A percentile compares a stretch with the other conserved stretches of the same genome.
Conservation (phyloP, 1,284 basidiomycete species). For the Sanghuangporus weigelae region DNA sequence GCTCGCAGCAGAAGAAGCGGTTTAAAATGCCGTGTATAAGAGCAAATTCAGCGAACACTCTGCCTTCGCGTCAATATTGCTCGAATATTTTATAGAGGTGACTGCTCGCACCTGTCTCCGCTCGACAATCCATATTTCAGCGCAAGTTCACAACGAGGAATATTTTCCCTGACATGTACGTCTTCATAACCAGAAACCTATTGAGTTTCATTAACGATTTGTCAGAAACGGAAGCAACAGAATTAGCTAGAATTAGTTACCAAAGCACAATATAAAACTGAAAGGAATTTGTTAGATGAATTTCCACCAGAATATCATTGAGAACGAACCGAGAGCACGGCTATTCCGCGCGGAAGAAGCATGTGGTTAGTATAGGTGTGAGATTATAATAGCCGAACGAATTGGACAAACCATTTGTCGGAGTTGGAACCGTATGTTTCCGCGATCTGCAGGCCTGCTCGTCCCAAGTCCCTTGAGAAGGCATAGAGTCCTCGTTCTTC, state of each 20-base stretch:
- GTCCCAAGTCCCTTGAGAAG: conserved; percentile 63
- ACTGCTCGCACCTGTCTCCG: conserved; percentile 49
- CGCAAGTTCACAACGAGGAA: conserved; percentile 57
- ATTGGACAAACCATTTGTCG: conserved; percentile 54
- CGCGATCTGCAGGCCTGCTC: conserved; percentile 57
- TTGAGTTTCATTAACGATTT: neutral
- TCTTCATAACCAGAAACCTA: conserved; percentile 61
- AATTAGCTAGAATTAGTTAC: neutral
- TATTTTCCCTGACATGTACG: conserved; percentile 54
- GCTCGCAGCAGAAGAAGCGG: conserved; percentile 57
- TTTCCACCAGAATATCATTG: too few species aligned
- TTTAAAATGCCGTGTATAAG: conserved; percentile 47
- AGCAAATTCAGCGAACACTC: conserved; percentile 57
- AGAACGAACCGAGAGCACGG: conserved; percentile 38
- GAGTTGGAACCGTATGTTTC: conserved; percentile 55
- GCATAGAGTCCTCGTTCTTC: conserved; percentile 56
- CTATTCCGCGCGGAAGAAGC: conserved; percentile 27
- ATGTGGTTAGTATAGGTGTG: neutral
- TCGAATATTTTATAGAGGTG: neutral
- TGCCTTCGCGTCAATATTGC: conserved; percentile 23
- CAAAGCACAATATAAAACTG: conserved; percentile 50
- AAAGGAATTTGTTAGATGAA: neutral
- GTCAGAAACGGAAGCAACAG: neutral
- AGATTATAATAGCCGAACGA: neutral
- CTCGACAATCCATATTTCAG: conserved; percentile 60